phyloP scores from a whole-genome alignment of 2,329 filamentous ascomycete species.

The Ophiostoma himal-ulmi region DNA sequence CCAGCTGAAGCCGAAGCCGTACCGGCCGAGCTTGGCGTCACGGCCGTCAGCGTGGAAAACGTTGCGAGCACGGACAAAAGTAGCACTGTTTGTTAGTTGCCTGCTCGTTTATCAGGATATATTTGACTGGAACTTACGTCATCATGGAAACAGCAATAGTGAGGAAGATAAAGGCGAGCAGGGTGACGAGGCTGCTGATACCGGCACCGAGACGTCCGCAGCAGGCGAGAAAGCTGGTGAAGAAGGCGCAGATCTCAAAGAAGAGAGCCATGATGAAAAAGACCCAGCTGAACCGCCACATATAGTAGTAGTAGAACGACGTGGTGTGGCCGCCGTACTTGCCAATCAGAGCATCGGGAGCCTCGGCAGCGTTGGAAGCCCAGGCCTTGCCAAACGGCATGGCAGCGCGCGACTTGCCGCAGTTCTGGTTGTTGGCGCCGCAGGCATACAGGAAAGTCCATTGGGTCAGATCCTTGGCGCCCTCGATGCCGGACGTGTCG shows the following conservation, averaged over 20 bases:
- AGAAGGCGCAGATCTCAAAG: slow-evolving; percentile 64
- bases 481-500: slow-evolving; percentile 65
- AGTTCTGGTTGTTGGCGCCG: slow-evolving; percentile 58
- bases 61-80: slow-evolving; percentile 64
- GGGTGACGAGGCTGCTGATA: slow-evolving; percentile 53
- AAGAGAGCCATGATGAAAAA: slow-evolving; percentile 82
- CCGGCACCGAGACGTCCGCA: slow-evolving; percentile 65
- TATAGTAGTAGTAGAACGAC: slow-evolving; percentile 63
- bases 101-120: background rate
- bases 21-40: slow-evolving; percentile 55
- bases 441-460: slow-evolving; percentile 93
- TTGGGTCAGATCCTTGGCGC: slow-evolving; percentile 61
- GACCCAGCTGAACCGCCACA: slow-evolving; percentile 89
- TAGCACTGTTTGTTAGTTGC: slow-evolving; percentile 39
- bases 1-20: slow-evolving; percentile 75
- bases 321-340: slow-evolving; percentile 50
- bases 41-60: slow-evolving; percentile 54
- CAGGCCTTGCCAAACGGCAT: slow-evolving; percentile 68
- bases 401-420: slow-evolving; percentile 56
- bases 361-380: slow-evolving; percentile 42
- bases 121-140: slow-evolving; percentile 52
- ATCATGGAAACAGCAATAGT: slow-evolving; percentile 62
- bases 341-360: slow-evolving; percentile 46
- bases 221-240: slow-evolving; percentile 62
- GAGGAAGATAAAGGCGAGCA: slow-evolving; percentile 63